Base-by-base conservation (phyloP, 1,284 basidiomycete species). In the Ceraceosorus bombacis region DNA sequence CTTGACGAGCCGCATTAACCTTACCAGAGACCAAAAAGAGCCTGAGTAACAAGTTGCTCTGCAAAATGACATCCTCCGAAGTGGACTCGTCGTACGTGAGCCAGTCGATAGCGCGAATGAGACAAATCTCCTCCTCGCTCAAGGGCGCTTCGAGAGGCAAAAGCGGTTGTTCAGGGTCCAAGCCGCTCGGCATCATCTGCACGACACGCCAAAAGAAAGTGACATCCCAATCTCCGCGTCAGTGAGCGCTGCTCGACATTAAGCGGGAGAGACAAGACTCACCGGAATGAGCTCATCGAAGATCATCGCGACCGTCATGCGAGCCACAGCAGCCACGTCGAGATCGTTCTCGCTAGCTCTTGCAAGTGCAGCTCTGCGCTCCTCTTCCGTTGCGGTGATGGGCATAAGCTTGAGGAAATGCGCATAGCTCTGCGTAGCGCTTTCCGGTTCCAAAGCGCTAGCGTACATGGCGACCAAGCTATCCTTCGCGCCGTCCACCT, bases 401-500 rank as follows among this genome's bases (percentile, higher is more conserved):
- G 86, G 87, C 63, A 95, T 84, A 15, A 62, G 75, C 38, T 88
- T 85, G 40, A 98, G 82, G 85, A 92, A 97, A 68, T 87, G 81
- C 0, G 93, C 92, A 71, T 97, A 98, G 51, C 90, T 88, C 69
- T 91, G 88, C 53, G 94, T 86, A 5, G 92, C 92, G 67, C 88
- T 90, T 62, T 80, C 80, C 61, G 89, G 86, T n/a, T 91, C 88
- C 17, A 98, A 80, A 48, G 89, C 89, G 50, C 89, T 86, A 1
- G 92, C 90, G 75, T 98, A 98, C 81, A 95, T 85, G 0, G 93
- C 92, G 10, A 98, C 91, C 10, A 97, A 83, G 51, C 87, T 83
- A 41, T 89, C 84, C 73, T 93, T 86, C 55, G 81, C 80, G 84
- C 89, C 59, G 66, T 82, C 62, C 17, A 85, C 58, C 55, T 76